Conservation (phyloP, 768 basidiomycete genomes). For the Exidia glandulosa region DNA sequence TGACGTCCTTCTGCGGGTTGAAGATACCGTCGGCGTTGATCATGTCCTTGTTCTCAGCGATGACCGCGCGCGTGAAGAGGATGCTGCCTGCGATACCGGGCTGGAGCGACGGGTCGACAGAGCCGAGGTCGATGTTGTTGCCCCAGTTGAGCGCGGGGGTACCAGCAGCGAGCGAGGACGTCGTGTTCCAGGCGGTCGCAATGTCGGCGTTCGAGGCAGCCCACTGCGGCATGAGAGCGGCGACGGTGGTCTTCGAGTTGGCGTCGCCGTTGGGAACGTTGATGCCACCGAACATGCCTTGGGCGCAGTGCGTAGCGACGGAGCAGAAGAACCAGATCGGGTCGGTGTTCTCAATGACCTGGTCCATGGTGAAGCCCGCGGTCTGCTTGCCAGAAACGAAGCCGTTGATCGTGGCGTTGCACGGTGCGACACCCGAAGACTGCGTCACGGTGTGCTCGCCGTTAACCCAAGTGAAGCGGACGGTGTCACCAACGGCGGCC, state of each 20-base stretch:
- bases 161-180: background rate
- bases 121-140: background rate
- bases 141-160: constrained; percentile 1
- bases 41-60: constrained; percentile 4
- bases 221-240: constrained; percentile 35
- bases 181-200: background rate
- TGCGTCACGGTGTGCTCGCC: constrained; percentile 20
- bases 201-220: background rate
- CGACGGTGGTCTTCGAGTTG: constrained; percentile 29
- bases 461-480: constrained; percentile 15
- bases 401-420: constrained; percentile 14
- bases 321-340: constrained; percentile 16
- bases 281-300: constrained; percentile 19
- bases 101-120: background rate
- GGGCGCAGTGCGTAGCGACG: constrained; percentile 17
- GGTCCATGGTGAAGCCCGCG: constrained; percentile 7
- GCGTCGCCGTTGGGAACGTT: constrained; percentile 11
- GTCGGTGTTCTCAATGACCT: constrained; percentile 9
- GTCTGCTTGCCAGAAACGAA: constrained; percentile 18
- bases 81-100: constrained; percentile 2
- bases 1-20: background rate
- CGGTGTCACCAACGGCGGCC: constrained; percentile 14
- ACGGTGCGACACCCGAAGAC: constrained; percentile 14
- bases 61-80: constrained; percentile 2
- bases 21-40: background rate